These are phyloP conservation scores for Lepidopterella palustris DNA, from an alignment of 495 filamentous ascomycete species.

Conservation along the genomic window DNA sequence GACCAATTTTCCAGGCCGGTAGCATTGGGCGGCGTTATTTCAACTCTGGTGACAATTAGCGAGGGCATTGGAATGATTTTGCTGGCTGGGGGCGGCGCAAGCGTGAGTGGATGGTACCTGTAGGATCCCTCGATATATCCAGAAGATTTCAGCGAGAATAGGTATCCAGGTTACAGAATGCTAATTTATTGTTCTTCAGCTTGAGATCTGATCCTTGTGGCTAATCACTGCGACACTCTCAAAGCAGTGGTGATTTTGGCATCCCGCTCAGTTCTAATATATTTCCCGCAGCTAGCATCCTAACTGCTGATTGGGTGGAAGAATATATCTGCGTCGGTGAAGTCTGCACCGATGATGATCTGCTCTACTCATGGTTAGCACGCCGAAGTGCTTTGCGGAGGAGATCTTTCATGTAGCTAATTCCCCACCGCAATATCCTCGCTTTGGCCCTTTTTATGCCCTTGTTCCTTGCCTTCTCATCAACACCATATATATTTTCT, in stretches of 20 bases:
- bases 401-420: neutral
- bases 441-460: neutral
- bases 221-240: neutral
- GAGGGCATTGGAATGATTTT: neutral
- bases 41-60: neutral
- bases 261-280: neutral
- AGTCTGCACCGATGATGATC: neutral
- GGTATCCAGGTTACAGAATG: neutral
- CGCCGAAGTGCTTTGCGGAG: neutral
- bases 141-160: neutral
- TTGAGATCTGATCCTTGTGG: neutral
- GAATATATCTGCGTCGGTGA: neutral
- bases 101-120: neutral
- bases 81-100: neutral
- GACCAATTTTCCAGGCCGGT: neutral
- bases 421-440: neutral
- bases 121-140: too few species aligned
- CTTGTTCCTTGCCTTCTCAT: neutral
- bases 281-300: neutral
- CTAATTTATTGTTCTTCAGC: neutral
- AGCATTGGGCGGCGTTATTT: conserved; percentile 7
- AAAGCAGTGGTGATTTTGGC: neutral
- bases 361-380: neutral
- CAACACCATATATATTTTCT: neutral
- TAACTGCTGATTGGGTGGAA: neutral